Evolutionary conservation across 2,329 filamentous ascomycete genomes (phyloP), one percentile per base, ranked within the genome.

Genomic region (Akanthomyces uredinophilus): DNA sequence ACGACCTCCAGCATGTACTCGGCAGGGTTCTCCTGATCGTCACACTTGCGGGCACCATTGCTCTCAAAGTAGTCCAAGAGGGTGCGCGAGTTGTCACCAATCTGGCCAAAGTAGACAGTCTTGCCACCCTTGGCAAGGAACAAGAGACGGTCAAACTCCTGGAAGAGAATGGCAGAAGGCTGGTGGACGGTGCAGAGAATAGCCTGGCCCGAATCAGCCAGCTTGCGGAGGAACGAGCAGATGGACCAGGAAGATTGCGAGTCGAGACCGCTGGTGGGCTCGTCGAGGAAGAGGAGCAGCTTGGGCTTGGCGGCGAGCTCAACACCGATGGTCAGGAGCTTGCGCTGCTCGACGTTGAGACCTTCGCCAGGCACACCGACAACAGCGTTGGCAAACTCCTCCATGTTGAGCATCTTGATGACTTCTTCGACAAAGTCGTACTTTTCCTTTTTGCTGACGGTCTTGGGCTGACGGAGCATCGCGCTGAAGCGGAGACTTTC

Each of bases 1-100:
- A 79, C 78, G 18, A 81, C 72, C 66, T 83, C 79, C 7, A 92
- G 80, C 85, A 92, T 91, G 76, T 85, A 92, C 73, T 92, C 89
- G 1, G 89, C 89, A 0, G 89, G 89, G 66, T 92, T 92, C 64
- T 88, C 87, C 1, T 85, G 80, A 2, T 80, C 72, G 10, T 77
- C 79, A 63, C 88, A 89, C 51, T 76, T 73, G 3, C 83, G 77
- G 1, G 84, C 87, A 5, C 88, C 89, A 61, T 89, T 83, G 13
- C 73, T 68, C 69, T 87, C 83, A 63, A 93, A 92, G 71, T 89
- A 89, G 46, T 78, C 75, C 1, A 85, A 78, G 55, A 90, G 72
- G 0, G 76, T 84, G 3, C 75, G 74, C 0, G 85, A 87, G 65
- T 86, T 81, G 0, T 81, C 68, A 0, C 87, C 87, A 46, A 90